A percentile compares a stretch with the other conserved stretches of the same genome.
phyloP scores from a whole-genome alignment of 2,329 filamentous ascomycete species.

The Sordariomycetes sp. region DNA sequence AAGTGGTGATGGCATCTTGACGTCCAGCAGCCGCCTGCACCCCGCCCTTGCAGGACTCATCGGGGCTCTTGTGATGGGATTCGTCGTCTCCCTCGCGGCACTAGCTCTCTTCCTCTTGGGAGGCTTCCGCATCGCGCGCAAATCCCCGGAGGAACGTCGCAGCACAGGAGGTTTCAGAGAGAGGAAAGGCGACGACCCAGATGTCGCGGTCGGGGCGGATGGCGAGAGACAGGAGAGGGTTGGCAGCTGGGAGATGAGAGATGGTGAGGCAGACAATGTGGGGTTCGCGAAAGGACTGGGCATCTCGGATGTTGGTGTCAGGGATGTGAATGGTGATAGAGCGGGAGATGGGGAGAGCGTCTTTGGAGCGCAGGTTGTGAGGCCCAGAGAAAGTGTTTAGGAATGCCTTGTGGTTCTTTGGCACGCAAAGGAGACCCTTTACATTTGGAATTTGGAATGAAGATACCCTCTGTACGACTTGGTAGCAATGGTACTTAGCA shows the following conservation, averaged over 20 bases:
- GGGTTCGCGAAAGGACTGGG: background rate
- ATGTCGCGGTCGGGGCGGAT: conserved; percentile 27
- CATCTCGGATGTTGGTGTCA: background rate
- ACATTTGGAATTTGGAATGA: no score
- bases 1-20: background rate
- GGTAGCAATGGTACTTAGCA: no score
- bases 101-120: conserved; percentile 21
- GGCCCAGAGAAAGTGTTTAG: background rate
- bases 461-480: no score
- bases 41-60: conserved; percentile 35
- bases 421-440: no score
- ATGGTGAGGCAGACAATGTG: background rate
- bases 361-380: background rate
- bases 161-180: conserved; percentile 32
- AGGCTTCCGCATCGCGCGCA: conserved; percentile 20
- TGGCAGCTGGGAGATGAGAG: conserved; percentile 39
- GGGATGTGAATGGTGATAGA: background rate
- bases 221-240: conserved; percentile 34
- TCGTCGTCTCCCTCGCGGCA: conserved; percentile 20
- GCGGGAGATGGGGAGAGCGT: background rate
- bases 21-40: conserved; percentile 11
- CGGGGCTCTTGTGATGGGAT: conserved; percentile 32
- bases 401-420: no score
- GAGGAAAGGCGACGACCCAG: conserved; percentile 33
- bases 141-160: conserved; percentile 4